A percentile compares a stretch with the other conserved stretches of the same genome.
Evolutionary conservation across 192 early-diverging fungal genomes (phyloP).

Genomic region (Fimicolochytrium jonesii): DNA sequence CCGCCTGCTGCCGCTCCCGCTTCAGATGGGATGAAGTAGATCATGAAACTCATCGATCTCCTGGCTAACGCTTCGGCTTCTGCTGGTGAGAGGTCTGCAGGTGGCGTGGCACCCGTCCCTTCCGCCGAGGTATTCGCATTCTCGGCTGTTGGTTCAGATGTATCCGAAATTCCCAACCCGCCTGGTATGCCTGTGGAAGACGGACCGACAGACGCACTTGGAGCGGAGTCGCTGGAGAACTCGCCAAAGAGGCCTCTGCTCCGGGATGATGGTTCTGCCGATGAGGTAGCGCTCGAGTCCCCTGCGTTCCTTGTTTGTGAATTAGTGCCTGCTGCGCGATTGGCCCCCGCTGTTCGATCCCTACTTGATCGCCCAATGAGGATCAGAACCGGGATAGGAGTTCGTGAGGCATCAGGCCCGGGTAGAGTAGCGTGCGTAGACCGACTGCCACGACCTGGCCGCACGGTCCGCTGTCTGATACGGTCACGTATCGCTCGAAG

Average conservation of each 20-base stretch:
- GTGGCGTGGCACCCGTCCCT: not conserved
- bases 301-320: not conserved
- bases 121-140: not conserved
- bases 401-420: constrained; percentile 1
- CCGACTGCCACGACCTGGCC: not conserved
- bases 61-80: not conserved
- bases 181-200: not conserved
- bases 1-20: not conserved
- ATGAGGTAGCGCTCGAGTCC: not conserved
- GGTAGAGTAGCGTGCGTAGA: not conserved
- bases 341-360: not conserved
- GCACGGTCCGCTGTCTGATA: not conserved
- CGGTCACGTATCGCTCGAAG: not conserved
- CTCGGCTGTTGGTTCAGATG: not conserved
- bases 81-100: not conserved
- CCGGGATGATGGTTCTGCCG: not conserved
- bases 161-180: no score
- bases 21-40: constrained; percentile 16
- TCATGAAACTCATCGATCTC: constrained; percentile 18
- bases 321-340: not conserved
- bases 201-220: not conserved
- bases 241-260: not conserved
- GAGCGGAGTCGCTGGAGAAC: not conserved
- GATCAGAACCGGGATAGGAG: constrained; percentile 19
- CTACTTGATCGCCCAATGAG: constrained; percentile 12